Evolutionary conservation across 768 basidiomycete species (phyloP), one percentile per base, ranked within the genome.

Genomic region (Tubosaeta sp.): DNA sequence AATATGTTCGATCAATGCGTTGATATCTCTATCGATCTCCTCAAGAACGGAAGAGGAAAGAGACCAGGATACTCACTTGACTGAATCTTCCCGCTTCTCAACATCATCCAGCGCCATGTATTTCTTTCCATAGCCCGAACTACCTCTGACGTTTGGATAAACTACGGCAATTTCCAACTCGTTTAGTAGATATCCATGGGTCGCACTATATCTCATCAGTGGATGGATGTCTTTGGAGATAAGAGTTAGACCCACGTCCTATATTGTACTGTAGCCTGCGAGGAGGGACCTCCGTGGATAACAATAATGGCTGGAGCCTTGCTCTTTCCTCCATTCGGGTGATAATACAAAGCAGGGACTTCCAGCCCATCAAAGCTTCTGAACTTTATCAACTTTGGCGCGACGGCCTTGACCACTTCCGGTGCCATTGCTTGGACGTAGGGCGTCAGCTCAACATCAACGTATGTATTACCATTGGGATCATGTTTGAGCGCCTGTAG

Each of bases 91-190:
- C 31, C 73, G 67, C 48, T 75, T 76, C 53, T 68, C 63, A 6
- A 76, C 69, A 27, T 73, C 71, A 53, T 76, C 74, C 25, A 61
- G 55, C 14, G 70, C 60, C 65, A 72, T 61, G 57, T 72, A 76
- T 44, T 53, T 66, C 50, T 60, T 73, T 29, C 73, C 74, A 45
- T 75, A 76, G 24, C 73, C 73, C 3, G 61, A 60, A 48, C 74
- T 76, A 35, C 73, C 74, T 40, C 73, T 60, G 19, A 75, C 74
- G 40, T 75, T 75, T 14, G 73, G 73, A 50, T 72, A 73, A 29
- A 76, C 66, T 30, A 76, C 52, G 0, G 72, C 74, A 22, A 71
- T 66, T 16, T 65, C 68, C 31, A 76, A 55, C 44, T 76, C 73
- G 44, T 72, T 75, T 22, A 76, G 46, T n/a, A 75, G 57, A 53